These are phyloP conservation scores for Myxozyma sirexii DNA, from an alignment of 805 yeast species.

Conservation along the genomic window DNA sequence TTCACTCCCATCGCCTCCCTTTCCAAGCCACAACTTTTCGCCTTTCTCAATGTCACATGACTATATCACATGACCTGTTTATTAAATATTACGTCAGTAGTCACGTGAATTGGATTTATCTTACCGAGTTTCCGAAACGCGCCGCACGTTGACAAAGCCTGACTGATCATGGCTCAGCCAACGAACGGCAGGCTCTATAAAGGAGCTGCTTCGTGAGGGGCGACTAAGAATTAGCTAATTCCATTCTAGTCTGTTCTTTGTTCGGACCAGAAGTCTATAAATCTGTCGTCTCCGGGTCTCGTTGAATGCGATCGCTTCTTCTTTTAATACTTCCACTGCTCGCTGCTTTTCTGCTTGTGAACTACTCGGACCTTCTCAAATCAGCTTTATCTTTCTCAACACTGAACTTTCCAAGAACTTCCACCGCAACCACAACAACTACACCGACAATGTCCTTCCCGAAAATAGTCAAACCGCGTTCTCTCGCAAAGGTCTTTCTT, in stretches of 20 bases:
- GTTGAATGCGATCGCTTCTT: constrained; percentile 14
- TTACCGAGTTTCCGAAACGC: not conserved
- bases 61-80: not conserved
- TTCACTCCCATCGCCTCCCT: not conserved
- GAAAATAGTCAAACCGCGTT: constrained; percentile 41
- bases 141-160: constrained; percentile 9
- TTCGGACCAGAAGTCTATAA: not conserved
- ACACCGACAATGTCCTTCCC: constrained; percentile 13
- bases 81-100: not conserved
- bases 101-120: not conserved
- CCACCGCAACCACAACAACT: constrained; percentile 6
- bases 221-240: not conserved
- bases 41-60: constrained; percentile 1
- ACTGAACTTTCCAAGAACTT: not conserved
- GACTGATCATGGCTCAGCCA: not conserved
- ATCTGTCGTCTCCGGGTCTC: not conserved
- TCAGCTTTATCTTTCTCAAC: not conserved
- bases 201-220: not conserved
- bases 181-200: not conserved
- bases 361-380: not conserved
- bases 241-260: not conserved
- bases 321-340: constrained; percentile 12
- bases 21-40: not conserved
- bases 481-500: constrained; percentile 53
- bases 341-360: constrained; percentile 6